Evolutionary conservation across 148 eudicot genomes (phyloP), one percentile per base, ranked within the genome.

Genomic region (Vaccinium macrocarpon): DNA sequence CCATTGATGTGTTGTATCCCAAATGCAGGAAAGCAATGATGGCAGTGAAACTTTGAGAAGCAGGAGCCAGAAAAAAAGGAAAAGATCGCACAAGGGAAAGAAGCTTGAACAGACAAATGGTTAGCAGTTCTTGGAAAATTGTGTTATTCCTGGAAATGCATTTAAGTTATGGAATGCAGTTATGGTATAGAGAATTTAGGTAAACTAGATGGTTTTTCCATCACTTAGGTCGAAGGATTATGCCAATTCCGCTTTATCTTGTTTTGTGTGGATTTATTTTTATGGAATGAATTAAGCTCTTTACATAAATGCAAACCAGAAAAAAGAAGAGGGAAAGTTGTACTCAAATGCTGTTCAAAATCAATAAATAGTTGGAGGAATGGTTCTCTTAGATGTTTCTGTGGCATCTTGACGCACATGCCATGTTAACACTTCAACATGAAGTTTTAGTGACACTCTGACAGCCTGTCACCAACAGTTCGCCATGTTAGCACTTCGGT

Each of bases 1-100:
- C n/a, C 35, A 23, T 29, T 86, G 48, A 73, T 12, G 9, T 72
- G n/a, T 57, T 10, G 6, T 38, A 1, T 81, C 42, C 81, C 52
- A 38, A 21, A 32, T 82, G 86, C 92, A 92, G 94, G 91, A 83
- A 52, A 87, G 76, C 46, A 84, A 82, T 55, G 74, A 56, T 81
- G 87, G 38, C 25, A 87, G 61, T 77, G 90, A 85, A 80, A 84
- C 85, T 1, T 27, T 74, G 42, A 88, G 88, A 72, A 53, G 21
- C 82, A 86, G 66, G 89, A 88, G 92, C 84, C 76, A 89, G 61
- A 91, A 91, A 86, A 94, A 90, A 81, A 89, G 96, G 81, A 95
- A 92, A 87, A 91, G 97, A 88, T 83, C 92, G 19, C 90, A 86
- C 53, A 90, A 84, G 82, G 84, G 86, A 84, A 90, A 90, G 70